Evolutionary conservation across 140 eudicot genomes (phyloP).

Genomic region (Flaveria floridana): DNA sequence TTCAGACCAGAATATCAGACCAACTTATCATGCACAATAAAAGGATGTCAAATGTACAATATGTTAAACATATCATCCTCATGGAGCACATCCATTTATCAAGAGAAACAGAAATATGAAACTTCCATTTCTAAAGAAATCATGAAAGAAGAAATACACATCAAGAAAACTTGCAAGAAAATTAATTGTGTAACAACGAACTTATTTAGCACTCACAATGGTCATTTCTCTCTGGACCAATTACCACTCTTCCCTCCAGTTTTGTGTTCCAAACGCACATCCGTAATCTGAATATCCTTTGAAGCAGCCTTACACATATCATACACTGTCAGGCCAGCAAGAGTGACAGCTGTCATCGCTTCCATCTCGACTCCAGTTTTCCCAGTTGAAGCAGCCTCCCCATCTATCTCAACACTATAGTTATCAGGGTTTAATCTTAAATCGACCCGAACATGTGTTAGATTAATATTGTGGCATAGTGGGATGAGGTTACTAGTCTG

Average conservation of each 20-base stretch:
- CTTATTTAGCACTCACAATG: slow-evolving; percentile 11
- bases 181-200: not conserved
- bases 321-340: slow-evolving; percentile 88
- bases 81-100: not conserved
- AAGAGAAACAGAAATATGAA: not conserved
- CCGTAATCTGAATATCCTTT: slow-evolving; percentile 66
- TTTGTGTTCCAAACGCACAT: slow-evolving; percentile 66
- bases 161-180: not conserved
- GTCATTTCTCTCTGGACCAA: slow-evolving; percentile 65
- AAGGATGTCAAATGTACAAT: slow-evolving; percentile 5
- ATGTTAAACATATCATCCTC: not conserved
- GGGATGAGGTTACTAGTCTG: slow-evolving; percentile 90
- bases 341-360: slow-evolving; percentile 85
- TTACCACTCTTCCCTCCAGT: slow-evolving; percentile 89
- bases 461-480: slow-evolving; percentile 67
- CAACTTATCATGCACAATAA: slow-evolving; percentile 1
- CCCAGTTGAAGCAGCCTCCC: slow-evolving; percentile 76
- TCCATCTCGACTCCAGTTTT: slow-evolving; percentile 97
- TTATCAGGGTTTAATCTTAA: slow-evolving; percentile 52
- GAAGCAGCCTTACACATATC: slow-evolving; percentile 99
- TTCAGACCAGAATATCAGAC: slow-evolving; percentile 9
- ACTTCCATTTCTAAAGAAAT: not conserved
- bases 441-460: slow-evolving; percentile 64
- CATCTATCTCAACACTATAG: slow-evolving; percentile 59
- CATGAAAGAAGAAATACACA: not conserved